These are phyloP conservation scores for Ilyonectria sp. DNA, from an alignment of 2,329 filamentous ascomycete genomes.

Conservation along the genomic window DNA sequence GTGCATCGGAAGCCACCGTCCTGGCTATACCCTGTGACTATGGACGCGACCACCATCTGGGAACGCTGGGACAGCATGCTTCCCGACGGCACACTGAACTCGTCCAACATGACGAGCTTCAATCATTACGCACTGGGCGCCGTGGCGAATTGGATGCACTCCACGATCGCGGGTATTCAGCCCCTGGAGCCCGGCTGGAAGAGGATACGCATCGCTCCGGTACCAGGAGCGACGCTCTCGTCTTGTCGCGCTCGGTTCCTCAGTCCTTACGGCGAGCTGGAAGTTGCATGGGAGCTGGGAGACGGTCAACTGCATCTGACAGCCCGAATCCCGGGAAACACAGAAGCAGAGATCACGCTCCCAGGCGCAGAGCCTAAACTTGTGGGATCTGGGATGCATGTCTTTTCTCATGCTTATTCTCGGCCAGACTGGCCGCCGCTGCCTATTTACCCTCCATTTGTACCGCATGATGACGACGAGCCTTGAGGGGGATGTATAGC, in stretches of 20 bases:
- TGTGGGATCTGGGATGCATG: background rate
- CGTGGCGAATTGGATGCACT: constrained; percentile 63
- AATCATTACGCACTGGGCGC: constrained; percentile 66
- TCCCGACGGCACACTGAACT: constrained; percentile 59
- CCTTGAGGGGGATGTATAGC: background rate
- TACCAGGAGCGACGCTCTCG: constrained; percentile 49
- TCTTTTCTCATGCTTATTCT: background rate
- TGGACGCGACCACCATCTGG: constrained; percentile 65
- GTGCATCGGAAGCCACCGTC: constrained; percentile 60
- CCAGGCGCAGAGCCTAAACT: background rate
- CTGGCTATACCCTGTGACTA: constrained; percentile 64
- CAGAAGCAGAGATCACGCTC: background rate
- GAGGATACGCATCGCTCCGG: constrained; percentile 52
- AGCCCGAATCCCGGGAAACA: background rate
- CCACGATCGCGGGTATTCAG: constrained; percentile 58
- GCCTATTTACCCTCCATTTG: background rate
- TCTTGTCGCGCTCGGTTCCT: background rate
- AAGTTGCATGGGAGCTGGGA: background rate
- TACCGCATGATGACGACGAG: background rate
- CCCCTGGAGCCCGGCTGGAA: constrained; percentile 59
- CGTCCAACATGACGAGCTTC: constrained; percentile 64
- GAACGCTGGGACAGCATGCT: constrained; percentile 66
- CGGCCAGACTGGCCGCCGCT: background rate
- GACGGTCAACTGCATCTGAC: background rate
- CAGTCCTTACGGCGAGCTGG: background rate